These are phyloP conservation scores for Aspergillus awamori DNA, from an alignment of 2,329 filamentous ascomycete genomes.

Conservation along the genomic window DNA sequence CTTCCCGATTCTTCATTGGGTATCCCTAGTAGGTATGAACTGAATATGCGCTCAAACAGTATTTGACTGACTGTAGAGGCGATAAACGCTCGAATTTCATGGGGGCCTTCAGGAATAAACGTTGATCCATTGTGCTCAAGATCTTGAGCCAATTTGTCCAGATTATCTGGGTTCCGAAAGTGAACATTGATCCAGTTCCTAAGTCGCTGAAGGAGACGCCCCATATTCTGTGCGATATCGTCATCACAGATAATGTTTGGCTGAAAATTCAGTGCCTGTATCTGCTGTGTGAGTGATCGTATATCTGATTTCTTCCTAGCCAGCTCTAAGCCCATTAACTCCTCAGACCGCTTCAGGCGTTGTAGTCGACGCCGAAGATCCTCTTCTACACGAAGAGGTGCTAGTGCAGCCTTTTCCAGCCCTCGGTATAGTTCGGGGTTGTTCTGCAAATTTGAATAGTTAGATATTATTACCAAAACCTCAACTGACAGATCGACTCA, in stretches of 20 bases:
- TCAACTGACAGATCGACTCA: not conserved
- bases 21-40: not conserved
- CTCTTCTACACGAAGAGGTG: not conserved
- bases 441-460: not conserved
- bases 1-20: not conserved
- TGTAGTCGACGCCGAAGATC: not conserved
- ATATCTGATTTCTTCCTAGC: slow-evolving; percentile 16
- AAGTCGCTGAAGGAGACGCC: slow-evolving; percentile 14
- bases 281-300: slow-evolving; percentile 3
- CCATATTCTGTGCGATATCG: slow-evolving; percentile 14
- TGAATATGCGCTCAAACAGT: not conserved
- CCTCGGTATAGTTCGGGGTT: not conserved
- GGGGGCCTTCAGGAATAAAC: not conserved
- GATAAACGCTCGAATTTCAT: not conserved
- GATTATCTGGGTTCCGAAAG: slow-evolving; percentile 4
- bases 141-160: not conserved
- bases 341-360: not conserved
- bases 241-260: slow-evolving; percentile 19
- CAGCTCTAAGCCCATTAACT: not conserved
- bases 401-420: not conserved
- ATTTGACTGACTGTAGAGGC: not conserved
- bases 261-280: not conserved
- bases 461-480: too few species aligned
- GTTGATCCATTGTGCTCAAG: not conserved
- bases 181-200: slow-evolving; percentile 19